Percentiles rank a stretch among this genome's conserved stretches.
phyloP scores from a whole-genome alignment of 2,329 filamentous ascomycete genomes.

The Paraconiothyrium brasiliense region DNA sequence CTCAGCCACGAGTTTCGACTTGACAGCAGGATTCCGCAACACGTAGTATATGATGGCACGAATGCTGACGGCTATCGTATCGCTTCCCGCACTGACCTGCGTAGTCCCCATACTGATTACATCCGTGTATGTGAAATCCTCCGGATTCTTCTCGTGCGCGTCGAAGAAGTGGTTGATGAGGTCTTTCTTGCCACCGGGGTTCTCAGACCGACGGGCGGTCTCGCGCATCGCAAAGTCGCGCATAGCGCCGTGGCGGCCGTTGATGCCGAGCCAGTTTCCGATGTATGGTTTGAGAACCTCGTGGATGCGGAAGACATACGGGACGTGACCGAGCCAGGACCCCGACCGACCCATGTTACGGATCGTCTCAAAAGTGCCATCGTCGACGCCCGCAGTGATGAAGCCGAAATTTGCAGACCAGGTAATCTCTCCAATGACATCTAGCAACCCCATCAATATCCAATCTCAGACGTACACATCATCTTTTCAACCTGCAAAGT shows the following conservation, averaged over 20 bases:
- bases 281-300: constrained; percentile 46
- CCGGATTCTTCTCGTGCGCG: constrained; percentile 45
- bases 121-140: constrained; percentile 44
- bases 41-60: constrained; percentile 29
- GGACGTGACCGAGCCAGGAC: constrained; percentile 51
- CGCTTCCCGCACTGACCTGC: constrained; percentile 50
- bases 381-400: constrained; percentile 45
- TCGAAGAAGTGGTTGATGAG: constrained; percentile 49
- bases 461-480: too few species aligned
- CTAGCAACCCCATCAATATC: constrained; percentile 22
- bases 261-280: constrained; percentile 48
- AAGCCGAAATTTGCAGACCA: constrained; percentile 51
- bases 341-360: constrained; percentile 40
- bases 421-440: constrained; percentile 55
- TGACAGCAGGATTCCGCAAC: constrained; percentile 17
- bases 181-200: constrained; percentile 45
- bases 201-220: constrained; percentile 28
- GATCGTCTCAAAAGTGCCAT: constrained; percentile 47
- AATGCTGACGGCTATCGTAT: constrained; percentile 53
- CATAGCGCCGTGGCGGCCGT: constrained; percentile 42
- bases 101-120: constrained; percentile 49
- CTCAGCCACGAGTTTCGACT: constrained; percentile 24
- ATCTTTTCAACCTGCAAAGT: not conserved
- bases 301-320: constrained; percentile 44
- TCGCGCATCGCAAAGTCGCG: constrained; percentile 36